phyloP scores from a whole-genome alignment of 2,329 filamentous ascomycete species.

The Aspergillus niger region DNA sequence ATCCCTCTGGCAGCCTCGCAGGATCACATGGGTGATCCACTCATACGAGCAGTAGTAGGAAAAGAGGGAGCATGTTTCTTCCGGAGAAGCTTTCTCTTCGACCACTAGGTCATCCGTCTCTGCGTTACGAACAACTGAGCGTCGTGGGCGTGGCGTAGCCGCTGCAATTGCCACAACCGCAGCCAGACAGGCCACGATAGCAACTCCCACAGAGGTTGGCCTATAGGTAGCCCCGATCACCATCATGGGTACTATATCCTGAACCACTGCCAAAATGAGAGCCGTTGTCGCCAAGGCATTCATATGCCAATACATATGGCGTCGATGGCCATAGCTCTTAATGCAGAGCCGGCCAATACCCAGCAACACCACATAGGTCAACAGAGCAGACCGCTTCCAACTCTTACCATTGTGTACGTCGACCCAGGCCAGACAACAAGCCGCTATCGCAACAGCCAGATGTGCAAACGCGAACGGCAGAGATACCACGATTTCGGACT shows the following conservation, averaged over 20 bases:
- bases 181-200: conserved; percentile 21
- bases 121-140: conserved; percentile 15
- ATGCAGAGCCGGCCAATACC: conserved; percentile 22
- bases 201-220: conserved; percentile 20
- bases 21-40: conserved; percentile 36
- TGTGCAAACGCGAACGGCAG: conserved; percentile 22
- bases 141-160: conserved; percentile 24
- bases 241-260: conserved; percentile 26
- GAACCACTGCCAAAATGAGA: conserved; percentile 24
- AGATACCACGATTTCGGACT: conserved; percentile 4
- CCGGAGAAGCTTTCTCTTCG: conserved; percentile 23
- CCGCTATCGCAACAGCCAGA: conserved; percentile 15
- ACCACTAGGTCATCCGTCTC: conserved; percentile 18
- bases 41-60: conserved; percentile 38
- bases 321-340: conserved; percentile 13
- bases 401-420: conserved; percentile 6
- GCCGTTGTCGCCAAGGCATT: conserved; percentile 24
- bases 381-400: conserved; percentile 25
- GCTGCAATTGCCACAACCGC: conserved; percentile 20
- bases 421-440: conserved; percentile 22
- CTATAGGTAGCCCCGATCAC: conserved; percentile 27
- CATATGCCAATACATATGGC: conserved; percentile 27
- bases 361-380: conserved; percentile 29
- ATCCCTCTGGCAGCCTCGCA: conserved; percentile 31
- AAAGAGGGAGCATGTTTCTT: conserved; percentile 37